Evolutionary conservation across 163 green algal genomes (phyloP).

Genomic region (Dunaliella salina): DNA sequence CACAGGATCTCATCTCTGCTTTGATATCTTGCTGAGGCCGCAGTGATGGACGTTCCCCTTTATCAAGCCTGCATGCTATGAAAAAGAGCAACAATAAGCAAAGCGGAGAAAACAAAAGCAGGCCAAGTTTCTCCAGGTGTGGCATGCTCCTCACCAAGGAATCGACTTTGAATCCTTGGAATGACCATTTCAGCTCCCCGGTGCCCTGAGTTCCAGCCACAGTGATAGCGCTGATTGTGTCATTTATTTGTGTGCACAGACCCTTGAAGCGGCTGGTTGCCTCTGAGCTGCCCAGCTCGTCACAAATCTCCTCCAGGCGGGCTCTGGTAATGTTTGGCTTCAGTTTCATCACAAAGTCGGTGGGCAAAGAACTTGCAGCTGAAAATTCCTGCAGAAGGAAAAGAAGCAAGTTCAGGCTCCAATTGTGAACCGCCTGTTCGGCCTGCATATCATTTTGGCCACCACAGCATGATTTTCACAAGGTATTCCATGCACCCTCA

Average conservation of each 20-base stretch:
- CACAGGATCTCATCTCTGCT: too few species aligned
- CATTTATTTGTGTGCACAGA: conserved; percentile 23
- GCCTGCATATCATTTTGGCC: too few species aligned
- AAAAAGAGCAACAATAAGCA: too few species aligned
- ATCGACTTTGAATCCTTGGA: conserved; percentile 26
- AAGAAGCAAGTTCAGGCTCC: background rate
- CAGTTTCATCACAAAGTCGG: background rate
- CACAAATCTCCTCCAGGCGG: conserved; percentile 30
- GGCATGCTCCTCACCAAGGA: background rate
- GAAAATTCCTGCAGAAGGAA: background rate
- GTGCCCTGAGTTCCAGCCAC: conserved; percentile 3
- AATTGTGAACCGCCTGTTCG: too few species aligned
- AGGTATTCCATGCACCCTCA: background rate
- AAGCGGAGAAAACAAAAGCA: too few species aligned
- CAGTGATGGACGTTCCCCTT: too few species aligned
- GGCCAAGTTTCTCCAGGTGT: too few species aligned
- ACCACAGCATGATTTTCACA: too few species aligned
- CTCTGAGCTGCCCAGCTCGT: conserved; percentile 25
- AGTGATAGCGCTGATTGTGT: conserved; percentile 15
- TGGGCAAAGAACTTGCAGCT: background rate
- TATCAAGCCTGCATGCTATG: too few species aligned
- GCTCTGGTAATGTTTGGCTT: conserved; percentile 12
- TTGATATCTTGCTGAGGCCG: too few species aligned
- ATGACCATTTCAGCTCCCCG: conserved; percentile 14
- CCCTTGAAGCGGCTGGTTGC: conserved; percentile 29